Evolutionary conservation across 495 filamentous ascomycete genomes (phyloP), one percentile per base, ranked within the genome.

Genomic region (Parathielavia appendiculata): DNA sequence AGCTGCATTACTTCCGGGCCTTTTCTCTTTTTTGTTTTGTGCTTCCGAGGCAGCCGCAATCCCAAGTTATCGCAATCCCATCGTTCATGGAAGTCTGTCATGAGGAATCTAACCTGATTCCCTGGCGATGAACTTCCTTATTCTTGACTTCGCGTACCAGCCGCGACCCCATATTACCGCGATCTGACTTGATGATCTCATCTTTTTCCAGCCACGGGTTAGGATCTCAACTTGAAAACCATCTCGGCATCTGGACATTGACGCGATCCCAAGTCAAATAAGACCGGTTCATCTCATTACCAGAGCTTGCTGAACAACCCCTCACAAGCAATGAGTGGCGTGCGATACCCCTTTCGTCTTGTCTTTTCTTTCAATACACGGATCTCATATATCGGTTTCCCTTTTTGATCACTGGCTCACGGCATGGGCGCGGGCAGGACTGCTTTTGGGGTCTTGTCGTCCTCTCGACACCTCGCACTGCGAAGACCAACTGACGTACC

Each of bases 401-500:
- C 17, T 44, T n/a, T 26, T 55, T 36, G 17, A 22, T 32, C 14
- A 32, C 11, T 9, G 32, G 26, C 26, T 3, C 20, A 32, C 16
- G 9, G 11, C 40, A 48, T 56, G 10, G 14, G 26, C 26, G 17
- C 10, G 51, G 23, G 23, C 54, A 47, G 30, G 40, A 22, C 11
- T 34, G 52, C 52, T 22, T 38, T 7, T 30, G 26, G 32, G 30
- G 30, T 46, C 19, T 47, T 46, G 53, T 55, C 43, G 30, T 46
- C 52, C 17, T 11, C 30, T 46, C 53, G 53, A 39, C 53, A 46
- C 26, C 43, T 8, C 30, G 30, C 41, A 38, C 13, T 16, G 17
- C 19, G 41, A 20, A 30, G 38, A 46, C 41, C 40, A 7, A 45
- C 10, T 7, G 38, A 22, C 17, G 19, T 35, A 47, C 41, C 26